These are phyloP conservation scores for Trichoderma aggressivum DNA, from an alignment of 2,329 filamentous ascomycete species.

Conservation along the genomic window DNA sequence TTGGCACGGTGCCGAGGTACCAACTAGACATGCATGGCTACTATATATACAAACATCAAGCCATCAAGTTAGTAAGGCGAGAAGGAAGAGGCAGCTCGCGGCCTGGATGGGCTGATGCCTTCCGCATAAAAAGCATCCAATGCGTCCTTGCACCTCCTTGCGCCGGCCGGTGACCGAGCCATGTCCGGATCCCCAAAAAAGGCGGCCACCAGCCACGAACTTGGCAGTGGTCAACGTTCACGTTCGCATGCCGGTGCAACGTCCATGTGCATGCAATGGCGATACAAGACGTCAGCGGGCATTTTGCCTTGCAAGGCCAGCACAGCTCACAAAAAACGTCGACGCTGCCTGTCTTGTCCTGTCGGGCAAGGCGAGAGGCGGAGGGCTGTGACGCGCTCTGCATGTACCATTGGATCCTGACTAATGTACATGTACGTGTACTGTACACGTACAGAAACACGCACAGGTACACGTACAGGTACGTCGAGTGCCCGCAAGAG, in stretches of 20 bases:
- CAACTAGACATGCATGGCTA: neutral
- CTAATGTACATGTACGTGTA: neutral
- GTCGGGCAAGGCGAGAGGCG: constrained; percentile 13
- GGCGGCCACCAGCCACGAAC: neutral
- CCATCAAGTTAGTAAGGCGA: neutral
- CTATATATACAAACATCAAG: neutral
- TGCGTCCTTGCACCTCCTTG: neutral
- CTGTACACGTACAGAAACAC: neutral
- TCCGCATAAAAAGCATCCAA: neutral
- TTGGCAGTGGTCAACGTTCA: neutral
- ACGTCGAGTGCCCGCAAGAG: neutral
- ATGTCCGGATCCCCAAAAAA: neutral
- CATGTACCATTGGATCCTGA: neutral
- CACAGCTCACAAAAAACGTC: neutral
- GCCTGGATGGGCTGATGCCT: neutral
- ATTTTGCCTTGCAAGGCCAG: constrained; percentile 11
- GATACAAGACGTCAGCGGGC: neutral
- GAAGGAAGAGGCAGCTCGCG: neutral
- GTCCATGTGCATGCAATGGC: neutral
- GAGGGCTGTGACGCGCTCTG: constrained; percentile 1
- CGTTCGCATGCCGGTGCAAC: neutral
- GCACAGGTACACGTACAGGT: neutral
- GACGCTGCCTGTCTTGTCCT: neutral
- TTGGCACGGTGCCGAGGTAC: neutral
- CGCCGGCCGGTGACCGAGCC: constrained; percentile 5